Percentiles rank a stretch among this genome's conserved stretches.
Conservation (phyloP, 208 protist genomes). For the Strigomonas culicis region DNA sequence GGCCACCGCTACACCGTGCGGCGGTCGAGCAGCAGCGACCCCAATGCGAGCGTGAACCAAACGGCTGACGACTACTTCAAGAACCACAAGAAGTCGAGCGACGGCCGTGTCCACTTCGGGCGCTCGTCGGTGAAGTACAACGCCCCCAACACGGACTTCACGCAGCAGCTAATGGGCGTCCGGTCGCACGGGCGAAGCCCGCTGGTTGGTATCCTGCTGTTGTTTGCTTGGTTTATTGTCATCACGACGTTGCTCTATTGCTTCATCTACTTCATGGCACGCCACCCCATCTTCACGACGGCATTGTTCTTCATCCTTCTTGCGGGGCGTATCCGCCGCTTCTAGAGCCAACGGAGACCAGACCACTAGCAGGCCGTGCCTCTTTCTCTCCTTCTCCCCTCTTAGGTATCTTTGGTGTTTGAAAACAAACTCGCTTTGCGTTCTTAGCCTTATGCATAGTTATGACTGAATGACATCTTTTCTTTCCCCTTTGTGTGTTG, state of each 20-base stretch:
- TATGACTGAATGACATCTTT: too few species aligned
- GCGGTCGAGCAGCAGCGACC: conserved; percentile 47
- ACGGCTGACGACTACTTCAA: conserved; percentile 50
- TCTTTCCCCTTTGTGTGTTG: conserved; percentile 1
- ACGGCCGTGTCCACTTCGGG: conserved; percentile 62
- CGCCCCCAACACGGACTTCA: conserved; percentile 56
- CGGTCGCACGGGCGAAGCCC: conserved; percentile 69
- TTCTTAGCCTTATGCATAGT: too few species aligned
- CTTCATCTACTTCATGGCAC: conserved; percentile 43
- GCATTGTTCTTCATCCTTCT: conserved; percentile 58
- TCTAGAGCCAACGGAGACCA: conserved; percentile 23
- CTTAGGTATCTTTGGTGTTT: neutral
- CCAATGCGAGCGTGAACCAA: conserved; percentile 71
- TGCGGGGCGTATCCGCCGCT: conserved; percentile 30
- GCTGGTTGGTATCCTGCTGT: conserved; percentile 59
- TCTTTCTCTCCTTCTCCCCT: neutral
- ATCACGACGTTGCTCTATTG: conserved; percentile 50
- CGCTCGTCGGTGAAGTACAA: conserved; percentile 23
- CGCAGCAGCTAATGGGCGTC: conserved; percentile 53
- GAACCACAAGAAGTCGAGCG: conserved; percentile 27
- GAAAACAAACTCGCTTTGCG: too few species aligned
- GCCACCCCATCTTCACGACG: conserved; percentile 67
- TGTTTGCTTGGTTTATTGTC: conserved; percentile 57
- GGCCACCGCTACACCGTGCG: conserved; percentile 75
- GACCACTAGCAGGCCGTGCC: too few species aligned